Conservation (phyloP, 164 flowering plant genomes). For the Buxus sempervirens region DNA sequence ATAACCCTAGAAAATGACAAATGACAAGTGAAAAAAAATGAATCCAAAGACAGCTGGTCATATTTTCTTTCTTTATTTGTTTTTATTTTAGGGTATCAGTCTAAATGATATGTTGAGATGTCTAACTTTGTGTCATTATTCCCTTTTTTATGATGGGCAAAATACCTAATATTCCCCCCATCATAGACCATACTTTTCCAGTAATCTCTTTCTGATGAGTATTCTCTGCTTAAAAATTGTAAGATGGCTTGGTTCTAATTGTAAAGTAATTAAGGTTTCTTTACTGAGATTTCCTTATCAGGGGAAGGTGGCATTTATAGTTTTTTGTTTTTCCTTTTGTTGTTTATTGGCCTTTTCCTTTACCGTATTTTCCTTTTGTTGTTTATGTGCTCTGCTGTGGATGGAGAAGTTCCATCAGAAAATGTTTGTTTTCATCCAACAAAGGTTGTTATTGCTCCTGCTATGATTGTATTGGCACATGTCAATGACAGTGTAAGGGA, state of each 20-base stretch:
- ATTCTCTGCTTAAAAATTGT: background rate
- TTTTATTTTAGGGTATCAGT: too few relatives aligned
- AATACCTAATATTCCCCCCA: conserved; percentile 5
- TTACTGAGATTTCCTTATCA: conserved; percentile 5
- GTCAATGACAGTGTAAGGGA: background rate
- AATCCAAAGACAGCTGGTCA: background rate
- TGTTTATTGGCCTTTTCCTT: too few relatives aligned
- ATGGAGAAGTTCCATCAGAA: background rate
- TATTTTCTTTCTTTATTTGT: too few relatives aligned
- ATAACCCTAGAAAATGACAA: background rate
- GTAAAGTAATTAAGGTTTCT: background rate
- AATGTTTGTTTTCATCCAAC: background rate
- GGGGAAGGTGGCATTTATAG: background rate
- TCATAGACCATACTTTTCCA: conserved; percentile 6
- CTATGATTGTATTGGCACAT: conserved; percentile 3
- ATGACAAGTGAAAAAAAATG: background rate
- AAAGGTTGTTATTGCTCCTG: background rate
- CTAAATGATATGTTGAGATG: too few relatives aligned
- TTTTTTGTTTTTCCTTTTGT: background rate
- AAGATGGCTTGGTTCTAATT: background rate
- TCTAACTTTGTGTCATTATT: too few relatives aligned
- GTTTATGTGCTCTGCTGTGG: background rate
- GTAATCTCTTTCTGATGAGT: conserved; percentile 3
- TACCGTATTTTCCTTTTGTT: background rate
- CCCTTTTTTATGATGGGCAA: conserved; percentile 6